Base-by-base conservation (phyloP, 2,329 filamentous ascomycete species). In the Fusarium robinianum region DNA sequence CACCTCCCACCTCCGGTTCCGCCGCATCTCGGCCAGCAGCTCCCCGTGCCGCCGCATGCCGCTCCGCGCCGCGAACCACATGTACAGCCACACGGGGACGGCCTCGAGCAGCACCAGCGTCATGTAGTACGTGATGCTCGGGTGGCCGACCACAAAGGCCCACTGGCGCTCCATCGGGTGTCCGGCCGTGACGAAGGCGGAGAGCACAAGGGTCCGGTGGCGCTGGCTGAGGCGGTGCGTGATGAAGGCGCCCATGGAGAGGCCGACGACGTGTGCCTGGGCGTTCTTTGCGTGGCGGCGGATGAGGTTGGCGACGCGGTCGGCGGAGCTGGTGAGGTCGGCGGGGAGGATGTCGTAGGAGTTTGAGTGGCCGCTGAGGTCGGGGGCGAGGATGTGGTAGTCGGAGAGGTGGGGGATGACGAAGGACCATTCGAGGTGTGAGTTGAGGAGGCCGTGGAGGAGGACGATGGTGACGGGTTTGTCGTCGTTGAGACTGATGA, bases 231-330 rank as follows among this genome's bases (percentile, higher is more conserved):
- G 49, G n/a, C 63, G 59, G 44, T 53, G 40, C n/a, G 53, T 41
- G 57, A 71, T 45, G 41, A 63, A 73, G 2, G 68, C 70, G 8
- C 70, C 70, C 39, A 69, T 67, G 3, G 70, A 74, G 15, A 73
- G 30, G 3, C 70, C 70, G 21, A 70, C 67, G 19, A 73, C 30
- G 49, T 73, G 71, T 4, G 70, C 71, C 3, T 52, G 52, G 5
- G 64, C 59, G 37, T 60, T 55, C 30, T 71, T 64, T 8, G 69
- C 70, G 41, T 67, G 60, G 4, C 48, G 41, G 8, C 58, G 61
- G 39, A 74, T 70, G 37, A 73, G 55, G 2, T 53, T 38, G 8
- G 70, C 66, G 11, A 74, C 57, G 10, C 58, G 60, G 18, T 64
- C 59, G 26, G 67, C 64, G 14, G 61, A 57, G 16, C 61, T 51